Base-by-base conservation (phyloP, 495 filamentous ascomycete genomes). In the Penicillium turbatum region DNA sequence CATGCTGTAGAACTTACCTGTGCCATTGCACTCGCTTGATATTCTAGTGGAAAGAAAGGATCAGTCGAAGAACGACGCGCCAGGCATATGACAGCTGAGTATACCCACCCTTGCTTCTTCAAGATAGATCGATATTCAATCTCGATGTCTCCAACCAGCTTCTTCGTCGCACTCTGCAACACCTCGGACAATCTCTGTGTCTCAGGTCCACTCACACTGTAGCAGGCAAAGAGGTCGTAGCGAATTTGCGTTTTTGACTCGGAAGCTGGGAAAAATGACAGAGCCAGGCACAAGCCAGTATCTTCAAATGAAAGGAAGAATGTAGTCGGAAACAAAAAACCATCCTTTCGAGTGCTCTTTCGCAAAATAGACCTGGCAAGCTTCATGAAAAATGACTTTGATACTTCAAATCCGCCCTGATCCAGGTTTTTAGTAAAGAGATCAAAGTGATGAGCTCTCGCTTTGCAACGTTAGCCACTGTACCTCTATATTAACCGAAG, bases 201-300 rank as follows among this genome's bases (percentile, higher is more conserved):
- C 2, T 50, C 47, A 0, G 15, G 21, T 9, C 21, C 31, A 15
- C 26, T 24, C 9, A 48, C 48, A 10, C 36, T 27, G 6, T 49
- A 50, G 1, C 32, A 27, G 2, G 37, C 26, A 29, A 66, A 64
- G 7, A 64, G 27, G 27, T 66, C 63, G 39, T 59, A 66, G 38
- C 63, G 60, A 6, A 66, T 24, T 1, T 55, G 38, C 1, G 63
- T 64, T n/a, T 19, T 61, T 36, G 37, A 55, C 27, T 63, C 60
- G 3, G 60, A 56, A 0, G 53, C 45, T 1, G 63, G 63, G 3
- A 66, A 17, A 36, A 64, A 55, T 5, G 60, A 56, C 8, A 66
- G 9, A 3, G 61, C 24, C 0, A 66, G 9, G 19, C 49, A 56
- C 7, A 66, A 19, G 2, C 37, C 50, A 1, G 10, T 39, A 37